Conservation (phyloP, 805 yeast genomes). For the Teunomyces funiuensis region DNA sequence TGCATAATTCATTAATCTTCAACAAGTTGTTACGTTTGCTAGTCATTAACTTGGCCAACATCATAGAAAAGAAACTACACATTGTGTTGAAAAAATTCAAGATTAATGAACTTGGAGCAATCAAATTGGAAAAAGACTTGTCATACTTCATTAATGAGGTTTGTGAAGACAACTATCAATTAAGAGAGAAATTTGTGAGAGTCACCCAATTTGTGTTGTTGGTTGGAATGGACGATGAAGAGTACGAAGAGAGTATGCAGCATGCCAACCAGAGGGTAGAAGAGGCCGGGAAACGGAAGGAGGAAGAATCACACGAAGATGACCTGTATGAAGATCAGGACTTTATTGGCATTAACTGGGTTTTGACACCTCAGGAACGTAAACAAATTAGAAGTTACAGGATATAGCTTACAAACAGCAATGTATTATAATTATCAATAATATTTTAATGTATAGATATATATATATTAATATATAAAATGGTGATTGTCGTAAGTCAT, state of each 20-base stretch:
- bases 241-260: constrained; percentile 38
- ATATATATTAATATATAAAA: background rate
- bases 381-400: constrained; percentile 59
- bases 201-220: constrained; percentile 83
- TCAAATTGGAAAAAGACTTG: constrained; percentile 79
- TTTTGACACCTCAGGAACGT: constrained; percentile 74
- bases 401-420: constrained; percentile 30
- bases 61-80: constrained; percentile 70
- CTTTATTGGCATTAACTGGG: constrained; percentile 55
- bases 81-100: constrained; percentile 52
- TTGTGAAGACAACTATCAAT: constrained; percentile 67
- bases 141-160: constrained; percentile 71
- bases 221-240: constrained; percentile 75
- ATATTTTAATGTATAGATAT: constrained; percentile 1
- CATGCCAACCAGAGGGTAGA: constrained; percentile 13
- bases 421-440: constrained; percentile 8
- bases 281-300: constrained; percentile 5
- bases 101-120: constrained; percentile 80
- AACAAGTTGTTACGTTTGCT: constrained; percentile 47
- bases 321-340: constrained; percentile 35
- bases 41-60: constrained; percentile 53
- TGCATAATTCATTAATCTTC: constrained; percentile 53
- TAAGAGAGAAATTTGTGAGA: constrained; percentile 75
- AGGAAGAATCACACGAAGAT: constrained; percentile 2
- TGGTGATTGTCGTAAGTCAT: background rate